These are phyloP conservation scores for Cryptosporidium bovis DNA, from an alignment of 169 alveolate genomes.

Conservation along the genomic window DNA sequence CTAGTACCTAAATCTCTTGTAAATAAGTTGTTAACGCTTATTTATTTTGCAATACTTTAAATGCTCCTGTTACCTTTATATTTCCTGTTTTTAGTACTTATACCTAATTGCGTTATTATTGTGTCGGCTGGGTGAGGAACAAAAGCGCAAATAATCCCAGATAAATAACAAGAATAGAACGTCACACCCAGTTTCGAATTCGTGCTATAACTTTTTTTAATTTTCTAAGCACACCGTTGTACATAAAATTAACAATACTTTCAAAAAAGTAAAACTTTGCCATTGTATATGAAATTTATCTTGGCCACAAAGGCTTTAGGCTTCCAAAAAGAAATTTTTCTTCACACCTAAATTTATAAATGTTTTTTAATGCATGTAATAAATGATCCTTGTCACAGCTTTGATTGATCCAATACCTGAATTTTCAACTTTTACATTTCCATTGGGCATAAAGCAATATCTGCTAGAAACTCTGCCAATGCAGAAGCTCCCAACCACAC, in stretches of 20 bases:
- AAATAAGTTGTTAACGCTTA: slow-evolving; percentile 83
- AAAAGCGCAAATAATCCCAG: slow-evolving; percentile 96
- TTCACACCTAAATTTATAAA: slow-evolving; percentile 82
- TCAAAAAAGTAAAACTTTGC: slow-evolving; percentile 98
- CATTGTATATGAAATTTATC: slow-evolving; percentile 97
- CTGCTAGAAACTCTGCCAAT: slow-evolving; percentile 98
- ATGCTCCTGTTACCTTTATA: slow-evolving; percentile 78
- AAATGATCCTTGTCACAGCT: slow-evolving; percentile 88
- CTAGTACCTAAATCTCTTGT: slow-evolving; percentile 94
- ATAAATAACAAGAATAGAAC: slow-evolving; percentile 95
- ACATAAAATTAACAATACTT: slow-evolving; percentile 90
- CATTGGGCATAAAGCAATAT: slow-evolving; percentile 95
- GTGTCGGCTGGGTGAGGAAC: slow-evolving; percentile 98
- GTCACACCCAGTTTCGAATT: slow-evolving; percentile 91
- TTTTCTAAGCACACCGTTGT: slow-evolving; percentile 89
- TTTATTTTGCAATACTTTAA: slow-evolving; percentile 33
- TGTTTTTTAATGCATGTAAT: slow-evolving; percentile 83
- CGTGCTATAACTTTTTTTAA: slow-evolving; percentile 90
- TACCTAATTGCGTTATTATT: slow-evolving; percentile 93
- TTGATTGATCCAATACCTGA: slow-evolving; percentile 87
- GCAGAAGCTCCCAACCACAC: slow-evolving; percentile 97
- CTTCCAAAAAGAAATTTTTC: slow-evolving; percentile 91
- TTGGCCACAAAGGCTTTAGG: slow-evolving; percentile 92
- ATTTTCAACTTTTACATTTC: slow-evolving; percentile 96
- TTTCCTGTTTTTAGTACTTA: slow-evolving; percentile 79